Evolutionary conservation across 306 rosid species (phyloP).

Genomic region (Trichosanthes cucumerina): DNA sequence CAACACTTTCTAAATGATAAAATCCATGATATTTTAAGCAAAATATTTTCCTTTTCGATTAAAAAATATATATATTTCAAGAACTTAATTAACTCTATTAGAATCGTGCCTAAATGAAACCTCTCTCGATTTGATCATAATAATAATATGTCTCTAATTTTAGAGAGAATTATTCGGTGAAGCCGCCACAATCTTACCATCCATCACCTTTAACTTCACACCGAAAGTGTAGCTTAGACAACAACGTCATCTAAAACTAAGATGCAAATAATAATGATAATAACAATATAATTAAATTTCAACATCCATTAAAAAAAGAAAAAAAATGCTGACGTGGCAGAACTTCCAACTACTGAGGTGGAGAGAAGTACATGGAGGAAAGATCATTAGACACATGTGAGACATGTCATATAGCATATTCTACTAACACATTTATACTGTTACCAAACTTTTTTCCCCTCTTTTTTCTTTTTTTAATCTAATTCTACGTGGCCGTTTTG

Average conservation of each 20-base stretch:
- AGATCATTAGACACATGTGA: slow-evolving; percentile 36
- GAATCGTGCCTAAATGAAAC: neutral
- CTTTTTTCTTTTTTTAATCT: neutral
- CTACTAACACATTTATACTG: slow-evolving; percentile 24
- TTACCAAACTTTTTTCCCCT: neutral
- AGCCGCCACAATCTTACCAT: no score
- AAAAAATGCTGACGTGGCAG: neutral
- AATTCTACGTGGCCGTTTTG: no score
- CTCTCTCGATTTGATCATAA: neutral
- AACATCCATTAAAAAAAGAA: no score
- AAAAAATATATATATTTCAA: no score
- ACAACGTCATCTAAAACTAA: slow-evolving; percentile 11
- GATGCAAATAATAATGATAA: neutral
- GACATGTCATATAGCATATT: slow-evolving; percentile 19
- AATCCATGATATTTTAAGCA: neutral
- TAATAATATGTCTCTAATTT: neutral
- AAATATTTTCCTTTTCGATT: neutral
- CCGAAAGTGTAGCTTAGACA: neutral
- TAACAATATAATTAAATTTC: no score
- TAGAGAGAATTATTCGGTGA: no score
- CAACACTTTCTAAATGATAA: neutral
- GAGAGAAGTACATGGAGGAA: slow-evolving; percentile 18
- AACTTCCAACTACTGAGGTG: neutral
- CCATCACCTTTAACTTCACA: neutral
- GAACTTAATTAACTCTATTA: neutral